Evolutionary conservation across 2,329 filamentous ascomycete species (phyloP), one percentile per base, ranked within the genome.

Genomic region (Microsporum audouinii): DNA sequence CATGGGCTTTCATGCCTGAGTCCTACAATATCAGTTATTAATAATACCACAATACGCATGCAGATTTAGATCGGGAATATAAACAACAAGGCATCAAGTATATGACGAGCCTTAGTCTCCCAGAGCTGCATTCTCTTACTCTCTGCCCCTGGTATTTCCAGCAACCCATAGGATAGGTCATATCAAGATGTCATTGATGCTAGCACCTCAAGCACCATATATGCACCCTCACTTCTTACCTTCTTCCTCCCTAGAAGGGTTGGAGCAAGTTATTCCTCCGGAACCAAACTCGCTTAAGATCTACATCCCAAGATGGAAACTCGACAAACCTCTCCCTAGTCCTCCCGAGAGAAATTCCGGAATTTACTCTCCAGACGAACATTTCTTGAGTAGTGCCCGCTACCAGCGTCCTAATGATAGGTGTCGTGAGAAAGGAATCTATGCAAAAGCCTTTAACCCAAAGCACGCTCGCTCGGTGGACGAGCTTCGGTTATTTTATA

Each of bases 271-370:
- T 45, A 38, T 59, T n/a, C 57, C 57, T 5, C 57, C 39, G 3
- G 57, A 59, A 17, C 39, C 31, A 3, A 49, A 49, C 41, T 49
- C 57, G 6, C 43, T 27, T 12, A 36, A 43, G 31, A 59, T 31
- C 31, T 49, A 36, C 33, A 59, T 59, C 33, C 57, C 57, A 27
- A 36, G 33, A 38, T 59, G 57, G 57, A 59, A 59, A 41, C 57
- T 59, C 14, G 41, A 59, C 43, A 59, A 59, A 29, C 57, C 57
- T 27, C 57, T 59, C n/a, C 57, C 57, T 27, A 45, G 23, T 5
- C 57, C 43, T 6, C 57, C 57, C 31, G 23, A 43, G 6, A 49
- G 57, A 38, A 47, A 14, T 59, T 49, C 57, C 3, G 41, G 57
- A 27, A 27, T 47, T 36, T 49, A 47, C 31, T 43, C 31, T 6